Percentiles rank a stretch among this genome's conserved stretches.
Evolutionary conservation across 345 rosid genomes (phyloP).

Genomic region (Camelina sativa): DNA sequence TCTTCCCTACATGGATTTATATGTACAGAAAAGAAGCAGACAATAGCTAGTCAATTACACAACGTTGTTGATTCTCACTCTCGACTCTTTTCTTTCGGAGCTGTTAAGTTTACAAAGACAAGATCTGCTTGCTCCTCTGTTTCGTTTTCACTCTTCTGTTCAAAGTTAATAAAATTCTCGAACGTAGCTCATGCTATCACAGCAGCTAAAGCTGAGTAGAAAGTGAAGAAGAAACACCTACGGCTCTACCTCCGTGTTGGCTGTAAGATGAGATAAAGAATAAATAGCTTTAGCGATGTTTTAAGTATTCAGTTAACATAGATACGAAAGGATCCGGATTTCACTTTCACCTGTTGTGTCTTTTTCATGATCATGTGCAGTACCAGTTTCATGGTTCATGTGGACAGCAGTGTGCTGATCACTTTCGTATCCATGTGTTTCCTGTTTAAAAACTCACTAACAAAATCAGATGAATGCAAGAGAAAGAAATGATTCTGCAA

Average conservation of each 20-base stretch:
- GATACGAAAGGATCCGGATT: neutral
- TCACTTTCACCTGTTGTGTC: slow-evolving; percentile 17
- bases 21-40: slow-evolving; percentile 12
- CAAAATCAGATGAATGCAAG: slow-evolving; percentile 22
- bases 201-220: slow-evolving; percentile 8
- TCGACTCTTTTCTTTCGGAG: neutral
- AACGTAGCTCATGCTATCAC: neutral
- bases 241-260: slow-evolving; percentile 11
- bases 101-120: slow-evolving; percentile 19
- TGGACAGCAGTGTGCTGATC: slow-evolving; percentile 78
- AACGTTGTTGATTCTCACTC: slow-evolving; percentile 15
- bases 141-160: neutral
- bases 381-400: slow-evolving; percentile 56
- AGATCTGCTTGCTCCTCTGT: slow-evolving; percentile 17
- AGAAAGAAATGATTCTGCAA: neutral
- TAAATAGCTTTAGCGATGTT: neutral
- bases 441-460: slow-evolving; percentile 44
- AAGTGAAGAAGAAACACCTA: slow-evolving; percentile 7
- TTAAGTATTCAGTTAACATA: neutral
- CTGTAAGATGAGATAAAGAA: slow-evolving; percentile 16
- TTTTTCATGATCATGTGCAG: slow-evolving; percentile 39
- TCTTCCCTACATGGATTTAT: slow-evolving; percentile 15
- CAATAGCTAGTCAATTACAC: neutral
- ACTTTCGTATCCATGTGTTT: slow-evolving; percentile 59
- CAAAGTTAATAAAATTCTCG: neutral